Base-by-base conservation (phyloP, 2,329 filamentous ascomycete species). In the Hyphodiscus sp. region DNA sequence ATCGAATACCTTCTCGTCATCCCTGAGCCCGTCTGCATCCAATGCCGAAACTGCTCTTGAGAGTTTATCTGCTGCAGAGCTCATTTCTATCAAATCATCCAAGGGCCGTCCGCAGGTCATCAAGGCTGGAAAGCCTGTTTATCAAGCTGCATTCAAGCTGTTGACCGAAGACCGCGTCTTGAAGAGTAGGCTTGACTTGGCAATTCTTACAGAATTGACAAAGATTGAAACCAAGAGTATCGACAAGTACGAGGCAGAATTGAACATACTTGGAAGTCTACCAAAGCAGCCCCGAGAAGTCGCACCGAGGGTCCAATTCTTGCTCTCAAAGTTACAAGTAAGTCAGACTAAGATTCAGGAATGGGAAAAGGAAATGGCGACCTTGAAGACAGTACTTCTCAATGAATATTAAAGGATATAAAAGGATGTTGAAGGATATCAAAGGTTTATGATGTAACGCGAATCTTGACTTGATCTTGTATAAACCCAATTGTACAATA, bases 121-220 rank as follows among this genome's bases (percentile, higher is more conserved):
- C 68, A 84, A 79, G 51, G 86, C 90, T 0, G 91, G 91, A 20
- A 90, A 89, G 65, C 91, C 92, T 0, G 86, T 97, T 23, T 95
- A 92, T 70, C 82, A 85, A 54, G 83, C 91, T 1, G 91, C 91
- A 0, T 97, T 97, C 72, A 77, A 79, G 55, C 76, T 81, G 41
- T 73, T 96, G 41, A 78, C 83, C 0, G 73, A 81, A 45, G 91
- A 96, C 66, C 75, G 77, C 7, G 89, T 90, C 0, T 75, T 96
- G 43, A 77, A 78, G 43, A 85, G 87, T 38, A 82, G 85, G 59
- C 80, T 96, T 69, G 85, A 90, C 64, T 73, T 95, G 11, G 80
- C 81, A 1, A 76, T 91, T 18, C 64, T 95, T 20, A 77, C 75
- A 0, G 85, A 92, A 67, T 72, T 88, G 53, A 81, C 83, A 20